Evolutionary conservation across 1,284 basidiomycete genomes (phyloP), one percentile per base, ranked within the genome.

Genomic region (Pulveroboletus sp.): DNA sequence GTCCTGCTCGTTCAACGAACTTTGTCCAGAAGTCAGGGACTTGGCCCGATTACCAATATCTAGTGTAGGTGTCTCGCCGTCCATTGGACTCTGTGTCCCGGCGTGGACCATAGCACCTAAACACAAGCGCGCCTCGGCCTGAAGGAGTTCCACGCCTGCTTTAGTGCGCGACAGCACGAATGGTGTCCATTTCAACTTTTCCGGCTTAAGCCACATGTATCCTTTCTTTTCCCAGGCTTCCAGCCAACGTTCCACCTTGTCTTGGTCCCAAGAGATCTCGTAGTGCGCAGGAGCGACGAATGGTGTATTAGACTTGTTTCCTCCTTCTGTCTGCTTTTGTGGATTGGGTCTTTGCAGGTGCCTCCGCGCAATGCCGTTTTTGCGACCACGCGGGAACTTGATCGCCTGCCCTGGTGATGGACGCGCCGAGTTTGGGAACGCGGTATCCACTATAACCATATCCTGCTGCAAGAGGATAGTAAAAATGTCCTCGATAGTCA

Each of bases 111-210:
- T 57, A 33, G 57, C 49, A 50, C 56, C 62, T n/a, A 69, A 64
- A 45, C 56, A 62, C 7, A 61, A 47, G 11, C 62, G 56, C 25
- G 65, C 52, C 50, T 71, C 70, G 45, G 62, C 57, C 44, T 74
- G 74, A 55, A 74, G 56, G 22, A 72, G 52, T 33, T 72, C 70
- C 35, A 75, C 76, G 43, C 77, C 75, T 62, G 80, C 80, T 65
- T 77, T 77, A 42, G 77, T 79, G 59, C 86, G 76, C 9, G 87
- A 79, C 38, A 95, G 74, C 40, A 97, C 77, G 76, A 97, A 98
- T 7, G 96, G 96, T 60, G 89, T 95, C 92, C 97, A 99, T 68
- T 94, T 94, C 59, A 99, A 81, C 71, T 88, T 88, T 66, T 96
- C 93, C 0, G 94, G 87, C 60, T 84, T 85, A 50, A 99, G 80